Evolutionary conservation across 345 rosid species (phyloP).

Genomic region (Murraya koenigii): DNA sequence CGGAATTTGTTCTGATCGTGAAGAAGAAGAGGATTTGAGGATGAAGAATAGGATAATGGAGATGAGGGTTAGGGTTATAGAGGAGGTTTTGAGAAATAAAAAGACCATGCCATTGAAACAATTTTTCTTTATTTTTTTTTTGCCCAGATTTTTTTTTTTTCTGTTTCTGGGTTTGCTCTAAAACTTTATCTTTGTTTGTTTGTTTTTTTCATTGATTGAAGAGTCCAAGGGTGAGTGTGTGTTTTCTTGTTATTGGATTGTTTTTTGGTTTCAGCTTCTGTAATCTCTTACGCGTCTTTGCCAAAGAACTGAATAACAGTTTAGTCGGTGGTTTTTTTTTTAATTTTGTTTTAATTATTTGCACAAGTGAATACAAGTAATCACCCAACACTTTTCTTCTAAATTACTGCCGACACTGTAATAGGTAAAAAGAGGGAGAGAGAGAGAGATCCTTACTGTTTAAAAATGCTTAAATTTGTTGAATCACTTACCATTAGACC

Average conservation of each 20-base stretch:
- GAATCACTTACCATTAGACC: no score
- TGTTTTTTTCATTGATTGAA: no score
- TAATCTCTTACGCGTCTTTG: neutral
- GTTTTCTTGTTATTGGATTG: neutral
- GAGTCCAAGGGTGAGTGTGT: neutral
- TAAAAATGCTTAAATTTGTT: no score
- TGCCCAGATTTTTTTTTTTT: neutral
- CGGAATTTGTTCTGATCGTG: conserved; percentile 25
- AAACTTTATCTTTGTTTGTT: neutral
- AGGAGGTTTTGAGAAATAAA: conserved; percentile 30
- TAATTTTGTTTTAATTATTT: neutral
- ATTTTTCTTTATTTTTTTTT: neutral
- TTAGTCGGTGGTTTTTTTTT: neutral
- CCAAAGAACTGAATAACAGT: neutral
- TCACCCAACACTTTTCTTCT: no score
- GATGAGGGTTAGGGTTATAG: conserved; percentile 44
- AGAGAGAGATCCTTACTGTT: no score
- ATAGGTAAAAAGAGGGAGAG: no score
- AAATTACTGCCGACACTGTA: no score
- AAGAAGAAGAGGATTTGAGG: conserved; percentile 23
- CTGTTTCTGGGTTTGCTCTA: neutral
- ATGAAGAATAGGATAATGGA: conserved; percentile 46
- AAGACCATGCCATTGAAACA: conserved; percentile 51
- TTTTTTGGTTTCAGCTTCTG: neutral
- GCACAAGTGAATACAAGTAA: neutral